These are phyloP conservation scores for Herpetomonas muscarum DNA, from an alignment of 208 protist species.

Conservation along the genomic window DNA sequence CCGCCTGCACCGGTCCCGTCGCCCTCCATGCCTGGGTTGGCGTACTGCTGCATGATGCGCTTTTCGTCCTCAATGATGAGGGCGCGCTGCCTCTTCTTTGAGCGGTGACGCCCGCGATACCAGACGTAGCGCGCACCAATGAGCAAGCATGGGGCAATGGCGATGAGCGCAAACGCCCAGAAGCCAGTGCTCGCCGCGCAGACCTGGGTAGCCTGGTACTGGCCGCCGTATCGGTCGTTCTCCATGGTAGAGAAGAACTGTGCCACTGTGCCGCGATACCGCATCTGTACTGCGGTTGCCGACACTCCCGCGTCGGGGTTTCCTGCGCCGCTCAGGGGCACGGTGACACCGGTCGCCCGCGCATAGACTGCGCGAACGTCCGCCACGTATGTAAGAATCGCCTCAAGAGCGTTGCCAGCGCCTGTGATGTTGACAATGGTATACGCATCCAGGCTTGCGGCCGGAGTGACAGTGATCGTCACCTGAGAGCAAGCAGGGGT, in stretches of 20 bases:
- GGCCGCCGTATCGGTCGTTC: slow-evolving; percentile 20
- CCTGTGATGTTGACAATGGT: slow-evolving; percentile 31
- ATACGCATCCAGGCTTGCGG: slow-evolving; percentile 7
- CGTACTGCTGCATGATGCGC: slow-evolving; percentile 49
- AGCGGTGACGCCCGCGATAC: slow-evolving; percentile 37
- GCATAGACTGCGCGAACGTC: slow-evolving; percentile 19
- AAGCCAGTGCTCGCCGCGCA: slow-evolving; percentile 35
- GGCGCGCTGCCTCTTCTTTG: slow-evolving; percentile 46
- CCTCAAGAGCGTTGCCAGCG: slow-evolving; percentile 31
- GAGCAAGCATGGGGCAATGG: slow-evolving; percentile 30
- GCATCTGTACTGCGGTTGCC: slow-evolving; percentile 21
- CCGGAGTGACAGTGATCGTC: slow-evolving; percentile 5
- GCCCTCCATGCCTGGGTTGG: slow-evolving; percentile 6
- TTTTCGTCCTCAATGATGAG: slow-evolving; percentile 59
- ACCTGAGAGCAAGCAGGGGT: slow-evolving; percentile 1
- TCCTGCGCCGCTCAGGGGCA: slow-evolving; percentile 5
- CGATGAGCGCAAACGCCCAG: slow-evolving; percentile 64
- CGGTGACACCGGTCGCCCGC: background rate
- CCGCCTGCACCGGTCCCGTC: background rate
- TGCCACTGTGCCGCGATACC: slow-evolving; percentile 16
- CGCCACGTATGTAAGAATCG: slow-evolving; percentile 39
- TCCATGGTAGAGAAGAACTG: slow-evolving; percentile 48
- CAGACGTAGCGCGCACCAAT: slow-evolving; percentile 55
- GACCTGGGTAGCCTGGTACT: slow-evolving; percentile 10
- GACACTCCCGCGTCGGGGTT: slow-evolving; percentile 8